Conservation (phyloP, 2,329 filamentous ascomycete genomes). For the Epichloe brachyelytri region DNA sequence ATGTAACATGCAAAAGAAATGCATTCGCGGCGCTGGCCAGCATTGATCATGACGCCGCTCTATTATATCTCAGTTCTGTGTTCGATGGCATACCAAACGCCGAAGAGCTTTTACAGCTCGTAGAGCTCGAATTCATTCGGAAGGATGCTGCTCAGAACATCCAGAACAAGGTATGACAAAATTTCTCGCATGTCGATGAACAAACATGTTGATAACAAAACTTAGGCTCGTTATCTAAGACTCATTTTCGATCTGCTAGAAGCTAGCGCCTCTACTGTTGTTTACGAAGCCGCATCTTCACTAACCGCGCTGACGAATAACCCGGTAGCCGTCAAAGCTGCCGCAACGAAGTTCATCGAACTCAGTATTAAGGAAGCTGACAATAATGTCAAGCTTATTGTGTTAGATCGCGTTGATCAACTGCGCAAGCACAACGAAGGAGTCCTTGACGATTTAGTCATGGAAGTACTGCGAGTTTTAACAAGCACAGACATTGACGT, state of each 20-base stretch:
- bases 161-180: slow-evolving; percentile 65
- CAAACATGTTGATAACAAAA: slow-evolving; percentile 7
- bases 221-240: slow-evolving; percentile 71
- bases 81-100: slow-evolving; percentile 92
- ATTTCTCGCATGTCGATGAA: slow-evolving; percentile 14
- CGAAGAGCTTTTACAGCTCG: slow-evolving; percentile 84
- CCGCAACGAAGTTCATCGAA: slow-evolving; percentile 91
- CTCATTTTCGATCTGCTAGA: slow-evolving; percentile 95
- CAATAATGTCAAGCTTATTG: slow-evolving; percentile 98
- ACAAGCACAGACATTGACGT: slow-evolving; percentile 95
- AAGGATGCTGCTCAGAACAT: slow-evolving; percentile 93
- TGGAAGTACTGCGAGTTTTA: slow-evolving; percentile 92
- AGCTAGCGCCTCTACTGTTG: slow-evolving; percentile 82
- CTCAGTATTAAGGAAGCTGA: slow-evolving; percentile 94
- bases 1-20: slow-evolving; percentile 94
- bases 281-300: slow-evolving; percentile 94
- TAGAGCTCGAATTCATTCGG: slow-evolving; percentile 92
- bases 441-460: slow-evolving; percentile 82
- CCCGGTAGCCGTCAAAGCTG: slow-evolving; percentile 93
- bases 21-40: slow-evolving; percentile 83
- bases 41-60: slow-evolving; percentile 86
- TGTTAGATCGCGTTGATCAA: slow-evolving; percentile 85
- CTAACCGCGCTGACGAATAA: slow-evolving; percentile 90
- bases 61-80: slow-evolving; percentile 75
- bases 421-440: slow-evolving; percentile 79